Conservation (phyloP, 257 asterid species). For the Nicotiana obtusifolia region DNA sequence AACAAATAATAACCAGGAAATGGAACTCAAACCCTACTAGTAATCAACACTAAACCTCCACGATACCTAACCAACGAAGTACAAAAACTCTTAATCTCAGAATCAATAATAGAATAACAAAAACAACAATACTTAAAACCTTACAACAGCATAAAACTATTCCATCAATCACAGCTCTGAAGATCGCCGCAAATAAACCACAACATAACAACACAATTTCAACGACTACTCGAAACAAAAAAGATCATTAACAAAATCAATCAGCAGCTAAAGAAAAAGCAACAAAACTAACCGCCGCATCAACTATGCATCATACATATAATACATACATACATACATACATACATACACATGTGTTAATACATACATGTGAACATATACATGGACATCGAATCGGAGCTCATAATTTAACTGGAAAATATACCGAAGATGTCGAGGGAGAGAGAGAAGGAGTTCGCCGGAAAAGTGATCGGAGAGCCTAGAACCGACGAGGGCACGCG, state of each 20-base stretch:
- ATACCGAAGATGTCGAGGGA: neutral
- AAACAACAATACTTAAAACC: neutral
- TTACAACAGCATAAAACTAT: neutral
- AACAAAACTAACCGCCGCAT: neutral
- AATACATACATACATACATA: neutral
- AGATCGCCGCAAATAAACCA: neutral
- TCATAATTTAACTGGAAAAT: neutral
- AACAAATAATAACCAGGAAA: neutral
- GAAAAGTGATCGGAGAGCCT: constrained; percentile 11
- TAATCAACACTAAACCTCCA: neutral
- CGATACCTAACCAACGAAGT: neutral
- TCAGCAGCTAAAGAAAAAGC: neutral
- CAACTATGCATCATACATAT: neutral
- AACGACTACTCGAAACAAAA: neutral
- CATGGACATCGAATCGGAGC: neutral
- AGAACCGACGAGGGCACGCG: constrained; percentile 10
- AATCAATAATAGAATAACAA: neutral
- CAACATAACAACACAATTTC: neutral
- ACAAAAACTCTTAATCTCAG: neutral
- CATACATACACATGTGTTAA: neutral
- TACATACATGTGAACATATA: neutral
- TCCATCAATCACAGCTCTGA: neutral
- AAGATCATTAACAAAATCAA: neutral
- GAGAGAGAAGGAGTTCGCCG: neutral
- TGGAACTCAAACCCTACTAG: neutral